A percentile compares a stretch with the other conserved stretches of the same genome.
These are phyloP conservation scores for Nannizziopsis arthrosporioides DNA, from an alignment of 2,329 filamentous ascomycete genomes.

Conservation along the genomic window DNA sequence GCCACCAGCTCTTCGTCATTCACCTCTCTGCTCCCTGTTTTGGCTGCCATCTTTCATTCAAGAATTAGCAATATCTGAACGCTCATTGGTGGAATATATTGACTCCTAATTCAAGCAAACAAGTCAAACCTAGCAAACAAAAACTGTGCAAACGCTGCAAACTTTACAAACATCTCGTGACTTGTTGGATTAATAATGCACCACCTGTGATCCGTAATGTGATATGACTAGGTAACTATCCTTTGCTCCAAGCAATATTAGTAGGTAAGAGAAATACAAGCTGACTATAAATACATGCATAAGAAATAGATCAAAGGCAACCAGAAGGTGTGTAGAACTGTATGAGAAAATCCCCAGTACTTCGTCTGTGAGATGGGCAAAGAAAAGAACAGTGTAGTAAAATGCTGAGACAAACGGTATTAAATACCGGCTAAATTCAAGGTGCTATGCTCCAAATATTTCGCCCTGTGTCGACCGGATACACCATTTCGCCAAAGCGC, in stretches of 20 bases:
- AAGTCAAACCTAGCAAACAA: neutral
- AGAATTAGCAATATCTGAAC: slow-evolving; percentile 2
- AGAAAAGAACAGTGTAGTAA: neutral
- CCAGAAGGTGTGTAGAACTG: too few relatives aligned
- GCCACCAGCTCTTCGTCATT: neutral
- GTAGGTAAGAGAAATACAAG: neutral
- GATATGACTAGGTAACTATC: neutral
- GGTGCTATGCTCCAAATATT: slow-evolving; percentile 4
- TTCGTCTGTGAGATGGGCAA: neutral
- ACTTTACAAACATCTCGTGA: neutral
- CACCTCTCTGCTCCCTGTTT: neutral
- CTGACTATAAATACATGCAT: neutral
- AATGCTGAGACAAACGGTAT: neutral
- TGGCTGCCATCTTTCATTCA: neutral
- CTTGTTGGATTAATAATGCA: neutral
- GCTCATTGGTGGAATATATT: neutral
- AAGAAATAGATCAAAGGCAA: neutral
- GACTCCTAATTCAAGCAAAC: neutral
- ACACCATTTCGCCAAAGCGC: neutral
- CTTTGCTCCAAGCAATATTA: neutral
- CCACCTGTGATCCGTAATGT: too few relatives aligned
- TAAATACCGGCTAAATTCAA: neutral
- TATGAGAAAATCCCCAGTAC: too few relatives aligned
- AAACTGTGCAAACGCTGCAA: neutral
- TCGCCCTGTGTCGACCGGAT: neutral